Evolutionary conservation across 2,329 filamentous ascomycete genomes (phyloP), one percentile per base, ranked within the genome.

Genomic region (Paecilomyces sp.): DNA sequence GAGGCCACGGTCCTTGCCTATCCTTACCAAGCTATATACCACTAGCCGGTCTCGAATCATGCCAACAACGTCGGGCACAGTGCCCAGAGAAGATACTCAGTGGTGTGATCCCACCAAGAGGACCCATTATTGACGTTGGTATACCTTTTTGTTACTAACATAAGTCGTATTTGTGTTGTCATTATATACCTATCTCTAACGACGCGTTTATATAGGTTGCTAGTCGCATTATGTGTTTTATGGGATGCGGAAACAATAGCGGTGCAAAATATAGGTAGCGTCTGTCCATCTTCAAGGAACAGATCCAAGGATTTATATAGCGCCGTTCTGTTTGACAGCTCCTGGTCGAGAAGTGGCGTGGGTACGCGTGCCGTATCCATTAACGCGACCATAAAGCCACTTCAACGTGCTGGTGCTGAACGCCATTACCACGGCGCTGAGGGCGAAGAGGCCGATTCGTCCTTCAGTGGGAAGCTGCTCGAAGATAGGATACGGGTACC

Each of bases 401-500:
- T 91, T 88, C 63, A 96, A 76, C 9, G 80, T 75, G 24, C 84
- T 77, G 0, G 90, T 92, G 64, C 86, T 91, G 2, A 79, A 72
- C 1, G 89, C 87, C 85, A 95, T 92, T 15, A 90, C 74, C 1
- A 82, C 68, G 0, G 90, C 91, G 51, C 89, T 89, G 18, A 84
- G 76, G 0, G 80, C 80, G 66, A 95, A 96, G 9, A 96, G 78
- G 0, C 83, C 75, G 8, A 86, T 77, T 22, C 92, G 83, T 68
- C 91, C 87, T 55, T 77, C 70, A 0, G 85, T 88, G 56, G 80
- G 82, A 51, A 95, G 77, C 53, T 89, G 71, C 8, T 80, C 86
- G 64, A 97, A 93, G 28, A 96, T 82, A 1, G 92, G 92, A 73
- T 97, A 96, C 0, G 92, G 91, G 66, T 96, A 95, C 80, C 87